A percentile compares a stretch with the other conserved stretches of the same genome.
phyloP scores from a whole-genome alignment of 2,329 filamentous ascomycete genomes.

The Juglanconis oblonga region DNA sequence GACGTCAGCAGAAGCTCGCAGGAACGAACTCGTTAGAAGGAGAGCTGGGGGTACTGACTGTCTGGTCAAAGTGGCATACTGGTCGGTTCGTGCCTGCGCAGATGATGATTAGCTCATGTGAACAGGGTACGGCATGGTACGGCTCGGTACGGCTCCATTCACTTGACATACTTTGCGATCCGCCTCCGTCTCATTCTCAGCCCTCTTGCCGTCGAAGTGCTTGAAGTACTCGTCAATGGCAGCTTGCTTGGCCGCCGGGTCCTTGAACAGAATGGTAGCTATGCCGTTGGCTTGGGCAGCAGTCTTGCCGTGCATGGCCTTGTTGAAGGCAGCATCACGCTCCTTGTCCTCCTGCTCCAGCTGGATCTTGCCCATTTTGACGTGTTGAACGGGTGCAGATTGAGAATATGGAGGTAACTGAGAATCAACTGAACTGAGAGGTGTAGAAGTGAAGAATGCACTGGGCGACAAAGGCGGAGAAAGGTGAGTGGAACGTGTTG shows the following conservation, averaged over 20 bases:
- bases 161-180: conserved; percentile 66
- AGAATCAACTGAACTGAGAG: conserved; percentile 4
- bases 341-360: conserved; percentile 81
- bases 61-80: conserved; percentile 91
- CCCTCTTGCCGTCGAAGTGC: conserved; percentile 77
- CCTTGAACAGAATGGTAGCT: conserved; percentile 81
- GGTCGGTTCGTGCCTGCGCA: conserved; percentile 68
- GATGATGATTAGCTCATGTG: conserved; percentile 18
- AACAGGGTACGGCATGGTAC: background rate
- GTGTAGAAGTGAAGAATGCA: background rate
- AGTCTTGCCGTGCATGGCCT: conserved; percentile 76
- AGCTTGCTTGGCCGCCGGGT: conserved; percentile 51
- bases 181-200: conserved; percentile 75
- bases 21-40: background rate
- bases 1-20: conserved; percentile 19
- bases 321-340: conserved; percentile 89
- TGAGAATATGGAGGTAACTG: background rate
- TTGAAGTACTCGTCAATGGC: conserved; percentile 83
- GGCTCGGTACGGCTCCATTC: background rate
- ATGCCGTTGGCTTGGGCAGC: conserved; percentile 68
- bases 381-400: conserved; percentile 11
- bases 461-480: background rate
- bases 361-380: conserved; percentile 18
- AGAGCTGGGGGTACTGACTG: conserved; percentile 61
- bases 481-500: conserved; percentile 9